A percentile compares a stretch with the other conserved stretches of the same genome.
These are phyloP conservation scores for Aspergillus steynii DNA, from an alignment of 495 filamentous ascomycete species.

Conservation along the genomic window DNA sequence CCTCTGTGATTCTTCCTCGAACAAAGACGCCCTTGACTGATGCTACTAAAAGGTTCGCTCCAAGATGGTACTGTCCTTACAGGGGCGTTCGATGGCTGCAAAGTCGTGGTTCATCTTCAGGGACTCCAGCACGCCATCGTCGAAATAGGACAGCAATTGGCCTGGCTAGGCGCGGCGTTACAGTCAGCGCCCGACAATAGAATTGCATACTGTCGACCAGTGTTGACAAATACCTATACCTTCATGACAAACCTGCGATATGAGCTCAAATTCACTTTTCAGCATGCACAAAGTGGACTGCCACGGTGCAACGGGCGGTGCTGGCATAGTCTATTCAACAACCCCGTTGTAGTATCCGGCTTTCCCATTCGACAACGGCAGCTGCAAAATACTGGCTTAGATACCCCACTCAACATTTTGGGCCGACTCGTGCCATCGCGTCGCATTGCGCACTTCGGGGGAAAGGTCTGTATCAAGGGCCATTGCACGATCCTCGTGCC, in stretches of 20 bases:
- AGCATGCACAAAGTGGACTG: not conserved
- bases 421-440: not conserved
- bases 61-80: not conserved
- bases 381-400: not conserved
- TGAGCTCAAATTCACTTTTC: not conserved
- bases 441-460: not conserved
- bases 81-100: not conserved
- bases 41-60: too few species aligned
- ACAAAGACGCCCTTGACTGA: too few species aligned
- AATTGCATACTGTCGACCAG: not conserved
- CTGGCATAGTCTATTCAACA: constrained; percentile 9
- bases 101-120: not conserved
- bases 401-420: constrained; percentile 4
- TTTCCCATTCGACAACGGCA: constrained; percentile 3
- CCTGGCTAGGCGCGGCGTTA: constrained; percentile 6
- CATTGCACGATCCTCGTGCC: constrained; percentile 5
- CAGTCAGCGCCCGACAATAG: constrained; percentile 1
- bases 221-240: not conserved
- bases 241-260: not conserved
- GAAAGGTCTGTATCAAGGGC: constrained; percentile 9
- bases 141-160: constrained; percentile 6
- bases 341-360: constrained; percentile 6
- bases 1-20: too few species aligned
- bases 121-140: not conserved
- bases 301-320: not conserved